A percentile compares a stretch with the other conserved stretches of the same genome.
Conservation (phyloP, 2,329 filamentous ascomycete genomes). For the Colletotrichum kahawae region DNA sequence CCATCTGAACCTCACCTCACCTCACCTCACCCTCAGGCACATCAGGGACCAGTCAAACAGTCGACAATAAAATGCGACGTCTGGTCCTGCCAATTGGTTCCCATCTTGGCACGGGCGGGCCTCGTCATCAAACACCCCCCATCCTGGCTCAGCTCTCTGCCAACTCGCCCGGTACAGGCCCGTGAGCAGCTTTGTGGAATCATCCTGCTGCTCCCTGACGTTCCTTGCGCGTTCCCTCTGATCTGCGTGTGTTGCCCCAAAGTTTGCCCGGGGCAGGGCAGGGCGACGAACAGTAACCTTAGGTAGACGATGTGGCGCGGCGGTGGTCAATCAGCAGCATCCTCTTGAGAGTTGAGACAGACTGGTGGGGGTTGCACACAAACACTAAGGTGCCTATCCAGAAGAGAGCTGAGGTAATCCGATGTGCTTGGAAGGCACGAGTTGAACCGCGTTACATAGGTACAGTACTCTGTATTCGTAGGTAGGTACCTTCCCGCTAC, state of each 20-base stretch:
- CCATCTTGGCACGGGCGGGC: conserved; percentile 11
- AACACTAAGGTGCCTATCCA: not conserved
- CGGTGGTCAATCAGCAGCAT: not conserved
- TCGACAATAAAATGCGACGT: not conserved
- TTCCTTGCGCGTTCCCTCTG: not conserved
- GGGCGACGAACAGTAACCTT: not conserved
- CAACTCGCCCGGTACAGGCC: not conserved
- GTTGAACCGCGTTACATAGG: not conserved
- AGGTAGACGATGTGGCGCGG: not conserved
- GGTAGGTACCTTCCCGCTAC: not conserved
- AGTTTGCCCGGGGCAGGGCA: not conserved
- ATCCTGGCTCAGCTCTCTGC: conserved; percentile 4
- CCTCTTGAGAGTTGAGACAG: not conserved
- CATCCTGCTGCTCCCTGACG: not conserved
- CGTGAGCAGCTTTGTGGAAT: not conserved
- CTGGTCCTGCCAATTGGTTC: not conserved
- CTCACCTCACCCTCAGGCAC: not conserved
- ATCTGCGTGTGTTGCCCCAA: not conserved
- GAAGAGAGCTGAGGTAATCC: not conserved
- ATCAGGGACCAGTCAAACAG: not conserved
- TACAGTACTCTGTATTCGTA: too few relatives aligned
- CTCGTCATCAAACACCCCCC: conserved; percentile 18
- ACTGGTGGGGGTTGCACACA: not conserved
- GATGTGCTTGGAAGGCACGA: not conserved
- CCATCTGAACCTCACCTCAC: conserved; percentile 17